Evolutionary conservation across 495 filamentous ascomycete species (phyloP).

Genomic region (Aspergillus sclerotioniger): DNA sequence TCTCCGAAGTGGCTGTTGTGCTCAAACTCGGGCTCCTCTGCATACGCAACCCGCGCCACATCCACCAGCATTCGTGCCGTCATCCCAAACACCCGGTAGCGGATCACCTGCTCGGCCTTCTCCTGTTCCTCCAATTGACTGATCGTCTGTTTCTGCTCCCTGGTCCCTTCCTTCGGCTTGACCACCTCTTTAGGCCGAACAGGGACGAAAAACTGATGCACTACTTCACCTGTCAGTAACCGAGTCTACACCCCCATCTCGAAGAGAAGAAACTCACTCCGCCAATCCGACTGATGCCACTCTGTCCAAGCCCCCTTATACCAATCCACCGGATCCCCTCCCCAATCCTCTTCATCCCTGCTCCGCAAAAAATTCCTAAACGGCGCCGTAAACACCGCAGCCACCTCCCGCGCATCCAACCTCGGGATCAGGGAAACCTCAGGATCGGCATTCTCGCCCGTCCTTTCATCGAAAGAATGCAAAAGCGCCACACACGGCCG

Average conservation of each 20-base stretch:
- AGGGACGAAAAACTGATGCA: slow-evolving; percentile 90
- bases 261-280: slow-evolving; percentile 28
- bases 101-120: slow-evolving; percentile 40
- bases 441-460: slow-evolving; percentile 44
- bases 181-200: slow-evolving; percentile 59
- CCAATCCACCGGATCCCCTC: slow-evolving; percentile 50
- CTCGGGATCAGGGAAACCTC: slow-evolving; percentile 73
- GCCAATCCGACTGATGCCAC: slow-evolving; percentile 71
- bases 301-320: slow-evolving; percentile 51
- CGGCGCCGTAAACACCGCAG: slow-evolving; percentile 83
- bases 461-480: slow-evolving; percentile 52
- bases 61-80: slow-evolving; percentile 87
- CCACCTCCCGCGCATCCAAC: slow-evolving; percentile 82
- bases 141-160: slow-evolving; percentile 27
- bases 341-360: slow-evolving; percentile 42
- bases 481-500: slow-evolving; percentile 84
- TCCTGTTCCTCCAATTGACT: slow-evolving; percentile 42
- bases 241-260: not conserved
- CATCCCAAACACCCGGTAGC: slow-evolving; percentile 88
- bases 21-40: slow-evolving; percentile 76
- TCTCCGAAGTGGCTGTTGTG: slow-evolving; percentile 79
- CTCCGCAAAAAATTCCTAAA: slow-evolving; percentile 67
- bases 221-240: slow-evolving; percentile 21
- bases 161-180: slow-evolving; percentile 40
- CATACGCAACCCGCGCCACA: slow-evolving; percentile 79